Conservation (phyloP, 108 stramenopile genomes). For the Bacterosira constricta region DNA sequence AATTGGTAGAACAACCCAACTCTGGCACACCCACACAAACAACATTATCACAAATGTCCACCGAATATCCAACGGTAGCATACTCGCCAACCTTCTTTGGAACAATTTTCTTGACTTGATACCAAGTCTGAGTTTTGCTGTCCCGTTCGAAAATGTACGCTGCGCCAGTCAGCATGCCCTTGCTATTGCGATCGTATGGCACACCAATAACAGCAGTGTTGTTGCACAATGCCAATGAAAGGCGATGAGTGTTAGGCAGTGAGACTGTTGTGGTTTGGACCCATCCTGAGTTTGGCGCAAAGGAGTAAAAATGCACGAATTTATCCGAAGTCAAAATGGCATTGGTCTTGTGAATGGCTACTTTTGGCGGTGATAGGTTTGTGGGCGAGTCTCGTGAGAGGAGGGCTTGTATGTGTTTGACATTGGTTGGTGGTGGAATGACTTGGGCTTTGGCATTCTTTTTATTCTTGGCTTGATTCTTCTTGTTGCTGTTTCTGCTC, state of each 20-base stretch:
- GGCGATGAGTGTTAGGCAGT: conserved; percentile 33
- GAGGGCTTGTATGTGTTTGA: conserved; percentile 1
- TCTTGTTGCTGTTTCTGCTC: not conserved
- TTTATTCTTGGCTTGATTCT: not conserved
- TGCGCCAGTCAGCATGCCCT: conserved; percentile 31
- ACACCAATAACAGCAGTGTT: conserved; percentile 39
- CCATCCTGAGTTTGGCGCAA: conserved; percentile 11
- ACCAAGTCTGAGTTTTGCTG: conserved; percentile 27
- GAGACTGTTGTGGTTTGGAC: conserved; percentile 34
- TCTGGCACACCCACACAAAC: conserved; percentile 32
- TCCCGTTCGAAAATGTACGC: conserved; percentile 47
- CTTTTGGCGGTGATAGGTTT: conserved; percentile 1
- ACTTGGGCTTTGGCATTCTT: not conserved
- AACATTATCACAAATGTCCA: conserved; percentile 17
- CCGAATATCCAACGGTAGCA: conserved; percentile 33
- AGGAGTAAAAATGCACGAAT: conserved; percentile 21
- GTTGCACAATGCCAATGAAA: conserved; percentile 16
- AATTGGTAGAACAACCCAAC: not conserved
- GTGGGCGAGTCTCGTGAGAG: conserved; percentile 2
- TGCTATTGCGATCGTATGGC: conserved; percentile 40
- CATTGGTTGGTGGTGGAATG: conserved; percentile 12
- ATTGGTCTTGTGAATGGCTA: conserved; percentile 8
- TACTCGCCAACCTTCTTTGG: conserved; percentile 32
- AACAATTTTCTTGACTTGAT: conserved; percentile 42
- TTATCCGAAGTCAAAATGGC: conserved; percentile 19